phyloP scores from a whole-genome alignment of 768 basidiomycete species.

The Boletus insuetus region DNA sequence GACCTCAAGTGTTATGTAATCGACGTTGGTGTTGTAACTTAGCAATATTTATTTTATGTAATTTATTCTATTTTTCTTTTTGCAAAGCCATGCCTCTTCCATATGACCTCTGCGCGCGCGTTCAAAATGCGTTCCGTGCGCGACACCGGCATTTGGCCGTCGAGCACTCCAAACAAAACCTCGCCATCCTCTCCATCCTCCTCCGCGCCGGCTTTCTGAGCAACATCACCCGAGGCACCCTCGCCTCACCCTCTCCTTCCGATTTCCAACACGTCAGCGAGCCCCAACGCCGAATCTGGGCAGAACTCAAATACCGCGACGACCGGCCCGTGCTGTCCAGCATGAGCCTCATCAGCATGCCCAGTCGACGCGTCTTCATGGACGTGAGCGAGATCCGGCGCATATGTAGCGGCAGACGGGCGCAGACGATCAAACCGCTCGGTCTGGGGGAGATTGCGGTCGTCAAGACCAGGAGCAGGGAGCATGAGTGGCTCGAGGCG shows the following conservation, averaged over 20 bases:
- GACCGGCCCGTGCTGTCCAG: slow-evolving; percentile 77
- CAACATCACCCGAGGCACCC: slow-evolving; percentile 76
- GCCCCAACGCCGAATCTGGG: slow-evolving; percentile 84
- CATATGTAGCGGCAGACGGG: slow-evolving; percentile 80
- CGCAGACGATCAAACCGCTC: slow-evolving; percentile 77
- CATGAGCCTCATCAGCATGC: slow-evolving; percentile 83
- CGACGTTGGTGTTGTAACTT: background rate
- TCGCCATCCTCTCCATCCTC: slow-evolving; percentile 90
- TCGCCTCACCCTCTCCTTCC: slow-evolving; percentile 57
- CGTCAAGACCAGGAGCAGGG: slow-evolving; percentile 66
- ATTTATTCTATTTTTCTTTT: background rate
- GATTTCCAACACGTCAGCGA: slow-evolving; percentile 59
- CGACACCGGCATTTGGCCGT: slow-evolving; percentile 77
- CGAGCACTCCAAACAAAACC: slow-evolving; percentile 82
- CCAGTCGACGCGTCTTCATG: slow-evolving; percentile 80
- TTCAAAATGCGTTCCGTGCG: slow-evolving; percentile 91
- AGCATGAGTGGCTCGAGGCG: slow-evolving; percentile 87
- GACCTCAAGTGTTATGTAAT: slow-evolving; percentile 19
- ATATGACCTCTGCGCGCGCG: slow-evolving; percentile 82
- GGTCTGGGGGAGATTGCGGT: slow-evolving; percentile 93
- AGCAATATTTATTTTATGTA: too few species aligned
- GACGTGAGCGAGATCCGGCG: slow-evolving; percentile 66
- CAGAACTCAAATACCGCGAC: slow-evolving; percentile 89
- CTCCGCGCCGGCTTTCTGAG: slow-evolving; percentile 88
- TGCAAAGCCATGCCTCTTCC: slow-evolving; percentile 52